Percentiles rank a stretch among this genome's conserved stretches.
These are phyloP conservation scores for Pythium inflatum DNA, from an alignment of 352 stramenopile species.

Conservation along the genomic window DNA sequence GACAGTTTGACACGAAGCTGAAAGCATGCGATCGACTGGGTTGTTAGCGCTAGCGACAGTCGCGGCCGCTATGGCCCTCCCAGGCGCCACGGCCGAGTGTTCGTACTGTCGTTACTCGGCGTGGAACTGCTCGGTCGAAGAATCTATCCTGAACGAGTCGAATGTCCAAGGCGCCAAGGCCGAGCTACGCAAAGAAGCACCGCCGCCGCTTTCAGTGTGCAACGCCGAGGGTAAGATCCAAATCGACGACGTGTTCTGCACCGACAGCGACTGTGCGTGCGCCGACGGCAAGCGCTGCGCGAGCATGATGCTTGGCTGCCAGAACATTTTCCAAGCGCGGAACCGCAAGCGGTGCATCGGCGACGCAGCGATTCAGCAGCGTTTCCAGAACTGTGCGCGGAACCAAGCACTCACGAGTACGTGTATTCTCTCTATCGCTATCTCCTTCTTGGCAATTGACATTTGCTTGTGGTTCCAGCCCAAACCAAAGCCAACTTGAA, in stretches of 20 bases:
- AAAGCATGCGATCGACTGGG: too few species aligned
- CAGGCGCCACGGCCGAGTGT: conserved; percentile 40
- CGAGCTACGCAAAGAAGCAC: conserved; percentile 21
- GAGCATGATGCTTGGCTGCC: conserved; percentile 68
- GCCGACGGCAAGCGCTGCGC: conserved; percentile 54
- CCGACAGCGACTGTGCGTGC: conserved; percentile 62
- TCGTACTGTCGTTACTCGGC: conserved; percentile 63
- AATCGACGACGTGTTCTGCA: conserved; percentile 84
- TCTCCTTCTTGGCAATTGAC: neutral
- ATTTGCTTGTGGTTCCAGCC: conserved; percentile 19
- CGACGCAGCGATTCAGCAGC: conserved; percentile 44
- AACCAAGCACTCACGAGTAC: conserved; percentile 54
- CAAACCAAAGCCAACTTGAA: conserved; percentile 56
- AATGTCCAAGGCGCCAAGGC: conserved; percentile 19
- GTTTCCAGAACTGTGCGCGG: conserved; percentile 58
- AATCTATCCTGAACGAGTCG: conserved; percentile 8
- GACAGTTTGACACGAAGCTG: too few species aligned
- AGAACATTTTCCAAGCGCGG: conserved; percentile 69
- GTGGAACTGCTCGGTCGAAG: conserved; percentile 59
- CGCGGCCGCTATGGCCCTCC: conserved; percentile 19
- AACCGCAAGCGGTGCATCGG: conserved; percentile 74
- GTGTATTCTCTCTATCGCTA: conserved; percentile 15
- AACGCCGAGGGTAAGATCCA: conserved; percentile 60
- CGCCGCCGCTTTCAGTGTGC: conserved; percentile 50
- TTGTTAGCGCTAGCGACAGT: conserved; percentile 22